Base-by-base conservation (phyloP, 805 yeast genomes). In the Peterozyma toletana region DNA sequence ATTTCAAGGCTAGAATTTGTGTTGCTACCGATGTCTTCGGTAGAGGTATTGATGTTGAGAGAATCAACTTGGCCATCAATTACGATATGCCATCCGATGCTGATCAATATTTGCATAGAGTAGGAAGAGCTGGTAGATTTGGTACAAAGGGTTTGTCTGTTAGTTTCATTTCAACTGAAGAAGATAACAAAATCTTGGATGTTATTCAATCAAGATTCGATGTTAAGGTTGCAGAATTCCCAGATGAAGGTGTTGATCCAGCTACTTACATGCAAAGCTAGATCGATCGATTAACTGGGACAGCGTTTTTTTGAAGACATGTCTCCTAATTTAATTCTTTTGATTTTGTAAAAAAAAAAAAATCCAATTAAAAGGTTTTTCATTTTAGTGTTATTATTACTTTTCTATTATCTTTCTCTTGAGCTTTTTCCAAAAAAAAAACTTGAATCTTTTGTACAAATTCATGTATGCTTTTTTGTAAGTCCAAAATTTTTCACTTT, bases 61-160 rank as follows among this genome's bases (percentile, higher is more conserved):
- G 99, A 73, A 91, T 91, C 70, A 91, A 91, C 71, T 72, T 91
- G 66, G 99, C 99, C 50, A 89, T 91, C 75, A 93, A 91, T 76
- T 91, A 91, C 69, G 99, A 91, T 70, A 73, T 91, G 74, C 96
- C 99, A 56, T 74, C 68, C 53, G 97, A 90, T 72, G 96, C 98
- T 52, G 98, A 91, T 68, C 97, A 93, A 70, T 91, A 93, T 70
- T 79, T 91, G 64, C 99, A 91, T 75, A 88, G 99, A 75, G 99
- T 91, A 51, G 99, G 99, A 63, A 89, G 99, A 80, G 99, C 99
- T 55, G 99, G 99, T 71, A 90, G 99, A 78, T 91, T 91, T 59
- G 99, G 99, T 75, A 91, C 99, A 63, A 91, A 91, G 74, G 99
- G 99, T 73, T 80, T 93, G 58, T 95, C 97, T 43, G 77, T 93